These are phyloP conservation scores for Escallonia rubra DNA, from an alignment of 129 eudicot genomes.

Conservation along the genomic window DNA sequence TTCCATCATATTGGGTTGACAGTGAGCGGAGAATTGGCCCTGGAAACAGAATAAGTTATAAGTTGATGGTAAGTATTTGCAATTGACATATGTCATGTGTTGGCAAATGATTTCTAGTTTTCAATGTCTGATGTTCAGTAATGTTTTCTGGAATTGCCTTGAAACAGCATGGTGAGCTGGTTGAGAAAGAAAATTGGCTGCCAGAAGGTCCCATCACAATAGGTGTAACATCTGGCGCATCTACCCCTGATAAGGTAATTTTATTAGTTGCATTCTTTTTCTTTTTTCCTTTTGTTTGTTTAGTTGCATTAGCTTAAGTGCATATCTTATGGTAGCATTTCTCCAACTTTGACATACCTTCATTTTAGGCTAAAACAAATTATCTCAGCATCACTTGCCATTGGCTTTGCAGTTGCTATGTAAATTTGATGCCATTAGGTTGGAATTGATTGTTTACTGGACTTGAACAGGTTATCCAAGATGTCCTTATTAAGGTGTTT, in stretches of 20 bases:
- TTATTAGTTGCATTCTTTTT: background rate
- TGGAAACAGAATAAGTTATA: constrained; percentile 63
- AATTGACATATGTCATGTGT: background rate
- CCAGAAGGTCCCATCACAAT: constrained; percentile 81
- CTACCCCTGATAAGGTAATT: constrained; percentile 90
- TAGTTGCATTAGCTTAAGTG: background rate
- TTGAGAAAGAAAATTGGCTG: constrained; percentile 79
- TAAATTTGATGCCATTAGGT: background rate
- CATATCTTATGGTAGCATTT: too few relatives aligned
- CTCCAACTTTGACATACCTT: too few relatives aligned
- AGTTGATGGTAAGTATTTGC: constrained; percentile 48
- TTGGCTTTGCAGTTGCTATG: background rate
- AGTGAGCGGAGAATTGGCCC: constrained; percentile 87
- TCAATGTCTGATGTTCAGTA: too few relatives aligned
- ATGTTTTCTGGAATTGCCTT: background rate
- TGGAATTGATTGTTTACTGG: constrained; percentile 5
- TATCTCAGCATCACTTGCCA: too few relatives aligned
- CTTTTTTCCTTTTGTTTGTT: background rate
- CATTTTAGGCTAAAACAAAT: too few relatives aligned
- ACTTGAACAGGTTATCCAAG: constrained; percentile 71
- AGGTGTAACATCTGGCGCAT: constrained; percentile 90
- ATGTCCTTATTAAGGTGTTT: constrained; percentile 57
- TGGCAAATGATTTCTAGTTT: background rate
- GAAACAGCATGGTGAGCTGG: constrained; percentile 84
- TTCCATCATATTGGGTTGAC: constrained; percentile 94